These are phyloP conservation scores for Scalesia atractyloides DNA, from an alignment of 129 eudicot genomes.

Conservation along the genomic window DNA sequence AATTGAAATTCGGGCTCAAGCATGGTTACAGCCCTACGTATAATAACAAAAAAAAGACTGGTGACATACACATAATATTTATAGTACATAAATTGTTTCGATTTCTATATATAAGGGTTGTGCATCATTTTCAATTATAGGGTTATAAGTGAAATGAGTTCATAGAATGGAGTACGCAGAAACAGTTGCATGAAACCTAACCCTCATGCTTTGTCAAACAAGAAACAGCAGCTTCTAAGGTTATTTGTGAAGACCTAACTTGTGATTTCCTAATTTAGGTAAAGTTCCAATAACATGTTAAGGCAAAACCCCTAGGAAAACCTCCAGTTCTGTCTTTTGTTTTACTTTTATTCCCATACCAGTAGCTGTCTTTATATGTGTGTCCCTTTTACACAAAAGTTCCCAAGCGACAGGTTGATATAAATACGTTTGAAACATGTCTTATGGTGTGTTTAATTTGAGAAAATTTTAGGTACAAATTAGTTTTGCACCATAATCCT, in stretches of 20 bases:
- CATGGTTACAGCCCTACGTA: too few species aligned
- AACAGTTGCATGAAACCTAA: neutral
- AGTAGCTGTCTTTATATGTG: constrained; percentile 8
- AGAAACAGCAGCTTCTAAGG: constrained; percentile 17
- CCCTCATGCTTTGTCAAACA: neutral
- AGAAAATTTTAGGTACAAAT: constrained; percentile 26
- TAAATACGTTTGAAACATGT: constrained; percentile 26
- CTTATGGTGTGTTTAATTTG: constrained; percentile 31
- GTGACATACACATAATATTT: too few species aligned
- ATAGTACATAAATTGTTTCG: too few species aligned
- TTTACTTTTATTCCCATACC: constrained; percentile 6
- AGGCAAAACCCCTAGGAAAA: neutral
- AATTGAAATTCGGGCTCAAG: too few species aligned
- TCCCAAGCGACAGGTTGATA: constrained; percentile 18
- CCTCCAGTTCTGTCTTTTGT: constrained; percentile 17
- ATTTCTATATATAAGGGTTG: too few species aligned
- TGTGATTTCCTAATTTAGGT: constrained; percentile 19
- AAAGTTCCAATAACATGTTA: constrained; percentile 23
- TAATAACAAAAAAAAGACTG: too few species aligned
- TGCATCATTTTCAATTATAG: too few species aligned
- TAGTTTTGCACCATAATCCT: constrained; percentile 7
- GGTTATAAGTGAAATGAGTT: too few species aligned
- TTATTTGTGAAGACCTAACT: constrained; percentile 1
- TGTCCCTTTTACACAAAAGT: neutral
- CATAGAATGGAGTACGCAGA: neutral